These are phyloP conservation scores for Blastocystis sp. DNA, from an alignment of 352 stramenopile species.

Conservation along the genomic window DNA sequence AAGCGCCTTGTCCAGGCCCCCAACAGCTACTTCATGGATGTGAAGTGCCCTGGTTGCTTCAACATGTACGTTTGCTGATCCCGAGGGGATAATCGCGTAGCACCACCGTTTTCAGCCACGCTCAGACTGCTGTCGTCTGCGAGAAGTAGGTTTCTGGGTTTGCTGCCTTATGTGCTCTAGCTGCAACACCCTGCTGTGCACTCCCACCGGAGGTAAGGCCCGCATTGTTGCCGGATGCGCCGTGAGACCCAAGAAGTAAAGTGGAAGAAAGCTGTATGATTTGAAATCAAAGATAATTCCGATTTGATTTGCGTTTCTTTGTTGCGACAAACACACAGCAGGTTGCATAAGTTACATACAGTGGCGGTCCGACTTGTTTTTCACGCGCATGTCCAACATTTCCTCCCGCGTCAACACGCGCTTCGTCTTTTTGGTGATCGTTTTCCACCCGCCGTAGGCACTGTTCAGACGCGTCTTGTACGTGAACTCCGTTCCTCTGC, in stretches of 20 bases:
- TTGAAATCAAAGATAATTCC: slow-evolving; percentile 67
- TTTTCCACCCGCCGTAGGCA: slow-evolving; percentile 69
- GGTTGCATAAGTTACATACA: slow-evolving; percentile 53
- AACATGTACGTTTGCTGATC: slow-evolving; percentile 83
- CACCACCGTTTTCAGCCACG: slow-evolving; percentile 97
- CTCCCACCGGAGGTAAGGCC: slow-evolving; percentile 62
- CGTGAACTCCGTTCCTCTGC: slow-evolving; percentile 60
- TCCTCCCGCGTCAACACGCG: slow-evolving; percentile 54
- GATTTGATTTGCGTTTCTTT: slow-evolving; percentile 13
- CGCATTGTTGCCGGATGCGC: slow-evolving; percentile 59
- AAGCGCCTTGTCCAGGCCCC: slow-evolving; percentile 97
- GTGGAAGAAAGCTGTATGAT: slow-evolving; percentile 13
- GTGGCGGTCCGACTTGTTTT: slow-evolving; percentile 66
- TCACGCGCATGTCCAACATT: slow-evolving; percentile 64
- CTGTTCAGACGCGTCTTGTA: slow-evolving; percentile 59
- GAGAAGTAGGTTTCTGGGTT: slow-evolving; percentile 35
- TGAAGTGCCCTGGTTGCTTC: slow-evolving; percentile 99
- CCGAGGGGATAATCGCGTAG: slow-evolving; percentile 64
- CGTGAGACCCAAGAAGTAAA: slow-evolving; percentile 67
- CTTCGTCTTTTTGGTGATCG: slow-evolving; percentile 69
- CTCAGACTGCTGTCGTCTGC: slow-evolving; percentile 78
- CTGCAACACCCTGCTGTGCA: slow-evolving; percentile 65
- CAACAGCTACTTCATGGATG: slow-evolving; percentile 99
- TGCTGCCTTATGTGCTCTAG: slow-evolving; percentile 16
- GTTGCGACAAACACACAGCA: slow-evolving; percentile 21